Base-by-base conservation (phyloP, 768 basidiomycete species). In the Collybia nuda region DNA sequence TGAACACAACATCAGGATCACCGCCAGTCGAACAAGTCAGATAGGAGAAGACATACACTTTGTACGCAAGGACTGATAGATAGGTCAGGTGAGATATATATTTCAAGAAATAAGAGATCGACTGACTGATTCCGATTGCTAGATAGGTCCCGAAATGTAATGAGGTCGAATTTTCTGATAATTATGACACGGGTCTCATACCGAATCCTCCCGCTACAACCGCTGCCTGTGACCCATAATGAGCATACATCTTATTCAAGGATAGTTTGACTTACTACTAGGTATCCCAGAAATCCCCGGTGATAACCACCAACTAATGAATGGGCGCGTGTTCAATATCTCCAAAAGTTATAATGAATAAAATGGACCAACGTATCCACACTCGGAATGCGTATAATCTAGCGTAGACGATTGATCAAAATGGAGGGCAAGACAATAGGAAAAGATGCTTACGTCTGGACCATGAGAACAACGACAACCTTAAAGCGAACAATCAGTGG, bases 311-410 rank as follows among this genome's bases (percentile, higher is more conserved):
- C 56, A 28, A 73, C 69, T 71, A 22, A 12, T 43, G 1, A n/a
- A n/a, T n/a, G n/a, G n/a, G n/a, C n/a, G 32, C 18, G 35, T 26
- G 22, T 26, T 40, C 37, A 35, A 47, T 40, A 23, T 21, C 8
- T 18, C 7, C 7, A 32, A 14, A 2, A 32, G 14, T n/a, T 11
- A 9, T 11, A 24, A 29, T 23, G 29, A 43, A 6, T 7, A 50
- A 40, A 40, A 42, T 21, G 17, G 7, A 75, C 76, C 62, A 47
- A 79, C 76, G 70, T 42, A 73, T 61, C 76, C 76, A 78, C 6
- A 78, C 72, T 2, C 78, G 71, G 50, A 67, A 66, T 5, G 75
- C 67, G 40, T 79, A 79, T 19, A 78, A 55, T 52, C 77, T 77
- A 32, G 14, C 17, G 19, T 42, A 40, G 28, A 6, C 14, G 32